phyloP scores from a whole-genome alignment of 179 eudicot genomes.

The Sideroxylon spinosum region DNA sequence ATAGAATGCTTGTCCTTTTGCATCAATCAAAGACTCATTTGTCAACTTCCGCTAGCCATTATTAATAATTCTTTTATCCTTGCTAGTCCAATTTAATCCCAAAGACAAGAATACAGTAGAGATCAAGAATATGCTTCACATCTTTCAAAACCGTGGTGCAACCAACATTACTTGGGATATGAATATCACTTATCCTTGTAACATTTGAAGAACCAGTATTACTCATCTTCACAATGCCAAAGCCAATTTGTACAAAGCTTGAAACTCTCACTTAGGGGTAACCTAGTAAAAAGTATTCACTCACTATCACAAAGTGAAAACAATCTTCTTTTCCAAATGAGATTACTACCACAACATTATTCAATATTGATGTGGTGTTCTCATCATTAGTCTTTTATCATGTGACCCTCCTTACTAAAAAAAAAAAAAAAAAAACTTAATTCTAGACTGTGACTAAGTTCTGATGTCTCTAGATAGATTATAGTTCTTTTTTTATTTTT shows the following conservation, averaged over 20 bases:
- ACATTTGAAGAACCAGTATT: not conserved
- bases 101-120: not conserved
- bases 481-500: too few relatives aligned
- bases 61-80: not conserved
- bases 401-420: not conserved
- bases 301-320: too few relatives aligned
- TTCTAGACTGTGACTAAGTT: not conserved
- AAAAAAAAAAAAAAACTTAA: not conserved
- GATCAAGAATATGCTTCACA: not conserved
- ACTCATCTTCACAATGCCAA: too few relatives aligned
- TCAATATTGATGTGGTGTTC: not conserved
- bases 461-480: too few relatives aligned
- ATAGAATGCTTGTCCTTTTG: not conserved
- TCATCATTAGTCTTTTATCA: not conserved
- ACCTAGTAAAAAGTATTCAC: not conserved
- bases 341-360: not conserved
- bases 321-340: not conserved
- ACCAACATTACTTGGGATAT: not conserved
- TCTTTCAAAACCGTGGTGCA: not conserved
- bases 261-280: not conserved
- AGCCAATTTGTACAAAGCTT: not conserved
- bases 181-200: not conserved
- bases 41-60: not conserved
- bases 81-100: not conserved
- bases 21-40: not conserved